These are phyloP conservation scores for Alisma plantagoaquatica DNA, from an alignment of 106 monocot species.

Conservation along the genomic window DNA sequence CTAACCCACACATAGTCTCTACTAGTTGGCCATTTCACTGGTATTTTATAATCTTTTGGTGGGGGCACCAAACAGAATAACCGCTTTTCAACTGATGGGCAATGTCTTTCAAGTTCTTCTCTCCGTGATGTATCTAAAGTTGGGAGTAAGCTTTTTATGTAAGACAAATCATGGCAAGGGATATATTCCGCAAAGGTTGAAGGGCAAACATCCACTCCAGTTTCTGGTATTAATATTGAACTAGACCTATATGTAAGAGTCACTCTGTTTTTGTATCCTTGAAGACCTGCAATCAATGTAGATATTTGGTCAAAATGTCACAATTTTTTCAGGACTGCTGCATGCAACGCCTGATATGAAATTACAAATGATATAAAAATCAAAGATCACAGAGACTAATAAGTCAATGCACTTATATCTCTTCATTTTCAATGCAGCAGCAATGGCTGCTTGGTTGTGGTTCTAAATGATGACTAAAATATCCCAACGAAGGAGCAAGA, in stretches of 20 bases:
- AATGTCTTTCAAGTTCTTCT: slow-evolving; percentile 84
- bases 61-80: slow-evolving; percentile 93
- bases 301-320: no score
- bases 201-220: slow-evolving; percentile 74
- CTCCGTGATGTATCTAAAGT: slow-evolving; percentile 37
- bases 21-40: slow-evolving; percentile 84
- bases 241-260: slow-evolving; percentile 46
- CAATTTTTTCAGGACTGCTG: no score
- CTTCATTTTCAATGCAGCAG: no score
- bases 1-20: slow-evolving; percentile 94
- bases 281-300: slow-evolving; percentile 38
- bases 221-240: slow-evolving; percentile 56
- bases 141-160: slow-evolving; percentile 25
- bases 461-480: no score
- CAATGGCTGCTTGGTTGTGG: no score
- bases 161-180: slow-evolving; percentile 74
- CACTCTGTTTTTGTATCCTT: slow-evolving; percentile 52
- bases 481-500: no score
- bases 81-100: slow-evolving; percentile 63
- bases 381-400: no score
- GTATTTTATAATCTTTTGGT: slow-evolving; percentile 79
- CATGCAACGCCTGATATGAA: no score
- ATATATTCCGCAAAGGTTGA: slow-evolving; percentile 72
- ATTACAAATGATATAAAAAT: no score
- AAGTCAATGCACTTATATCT: no score